Evolutionary conservation across 148 eudicot species (phyloP).

Genomic region (Dianthus caryophyllus): DNA sequence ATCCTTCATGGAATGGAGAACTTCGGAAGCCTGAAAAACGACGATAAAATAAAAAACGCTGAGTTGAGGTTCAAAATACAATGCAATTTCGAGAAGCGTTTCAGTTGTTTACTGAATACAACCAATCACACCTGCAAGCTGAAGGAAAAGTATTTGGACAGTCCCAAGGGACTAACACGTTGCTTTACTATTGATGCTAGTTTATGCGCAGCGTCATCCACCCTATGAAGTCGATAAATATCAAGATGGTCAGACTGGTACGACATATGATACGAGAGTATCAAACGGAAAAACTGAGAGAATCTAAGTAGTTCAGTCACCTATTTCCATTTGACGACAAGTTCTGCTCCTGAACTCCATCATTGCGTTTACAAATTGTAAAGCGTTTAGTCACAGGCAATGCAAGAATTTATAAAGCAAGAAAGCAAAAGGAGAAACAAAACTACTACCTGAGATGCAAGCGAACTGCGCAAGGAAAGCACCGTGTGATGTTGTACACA

Average conservation of each 20-base stretch:
- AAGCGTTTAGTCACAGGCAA: background rate
- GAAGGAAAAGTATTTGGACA: conserved; percentile 40
- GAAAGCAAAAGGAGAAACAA: background rate
- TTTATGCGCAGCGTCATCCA: conserved; percentile 33
- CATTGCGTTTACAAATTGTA: conserved; percentile 23
- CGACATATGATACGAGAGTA: background rate
- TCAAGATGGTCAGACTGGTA: background rate
- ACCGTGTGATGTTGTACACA: conserved; percentile 55
- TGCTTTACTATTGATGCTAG: conserved; percentile 35
- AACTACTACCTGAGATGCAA: conserved; percentile 51
- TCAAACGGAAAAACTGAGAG: background rate
- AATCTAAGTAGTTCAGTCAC: conserved; percentile 17
- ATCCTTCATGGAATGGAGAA: conserved; percentile 42
- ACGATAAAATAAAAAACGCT: background rate
- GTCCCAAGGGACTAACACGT: conserved; percentile 51
- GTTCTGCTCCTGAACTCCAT: conserved; percentile 18
- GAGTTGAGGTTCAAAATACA: background rate
- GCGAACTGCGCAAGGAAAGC: conserved; percentile 34
- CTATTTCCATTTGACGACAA: conserved; percentile 29
- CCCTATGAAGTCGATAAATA: conserved; percentile 27
- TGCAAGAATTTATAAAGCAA: background rate
- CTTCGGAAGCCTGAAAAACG: conserved; percentile 40
- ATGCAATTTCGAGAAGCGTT: background rate
- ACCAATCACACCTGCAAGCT: conserved; percentile 43
- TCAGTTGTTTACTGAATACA: background rate